phyloP scores from a whole-genome alignment of 805 yeast species.

The Candida verbasci region DNA sequence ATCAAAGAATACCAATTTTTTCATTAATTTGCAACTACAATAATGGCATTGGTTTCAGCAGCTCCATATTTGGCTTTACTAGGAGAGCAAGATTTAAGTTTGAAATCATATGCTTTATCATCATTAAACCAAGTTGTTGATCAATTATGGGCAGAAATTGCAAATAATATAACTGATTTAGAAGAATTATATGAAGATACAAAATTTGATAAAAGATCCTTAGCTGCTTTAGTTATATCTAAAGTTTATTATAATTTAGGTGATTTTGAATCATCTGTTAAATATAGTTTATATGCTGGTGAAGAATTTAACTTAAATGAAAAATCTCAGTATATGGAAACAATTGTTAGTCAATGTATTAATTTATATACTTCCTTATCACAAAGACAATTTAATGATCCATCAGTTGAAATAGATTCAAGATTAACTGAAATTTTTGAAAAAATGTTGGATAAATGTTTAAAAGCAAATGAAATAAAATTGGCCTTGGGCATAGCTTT shows the following conservation, averaged over 20 bases:
- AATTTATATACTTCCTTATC: slow-evolving; percentile 71
- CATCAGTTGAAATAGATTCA: slow-evolving; percentile 43
- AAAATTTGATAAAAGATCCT: slow-evolving; percentile 64
- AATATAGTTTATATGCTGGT: slow-evolving; percentile 83
- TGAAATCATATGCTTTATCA: slow-evolving; percentile 80
- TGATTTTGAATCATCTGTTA: slow-evolving; percentile 86
- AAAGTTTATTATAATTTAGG: slow-evolving; percentile 90
- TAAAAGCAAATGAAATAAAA: slow-evolving; percentile 62
- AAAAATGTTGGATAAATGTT: slow-evolving; percentile 80
- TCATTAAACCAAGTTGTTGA: slow-evolving; percentile 80
- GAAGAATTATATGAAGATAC: slow-evolving; percentile 90
- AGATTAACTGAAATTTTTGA: slow-evolving; percentile 72
- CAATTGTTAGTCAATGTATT: slow-evolving; percentile 90
- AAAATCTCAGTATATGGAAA: slow-evolving; percentile 82
- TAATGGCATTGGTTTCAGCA: slow-evolving; percentile 72
- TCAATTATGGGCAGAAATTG: slow-evolving; percentile 95
- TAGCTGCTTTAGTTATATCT: slow-evolving; percentile 91
- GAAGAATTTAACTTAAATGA: slow-evolving; percentile 71
- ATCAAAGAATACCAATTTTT: background rate
- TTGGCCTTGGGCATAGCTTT: slow-evolving; percentile 87
- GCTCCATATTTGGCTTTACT: slow-evolving; percentile 89
- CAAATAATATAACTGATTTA: slow-evolving; percentile 80
- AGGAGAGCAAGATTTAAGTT: slow-evolving; percentile 70
- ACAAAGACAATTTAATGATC: slow-evolving; percentile 35
- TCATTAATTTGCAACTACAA: background rate